Evolutionary conservation across 768 basidiomycete genomes (phyloP), one percentile per base, ranked within the genome.

Genomic region (Chalciporus piperatus): DNA sequence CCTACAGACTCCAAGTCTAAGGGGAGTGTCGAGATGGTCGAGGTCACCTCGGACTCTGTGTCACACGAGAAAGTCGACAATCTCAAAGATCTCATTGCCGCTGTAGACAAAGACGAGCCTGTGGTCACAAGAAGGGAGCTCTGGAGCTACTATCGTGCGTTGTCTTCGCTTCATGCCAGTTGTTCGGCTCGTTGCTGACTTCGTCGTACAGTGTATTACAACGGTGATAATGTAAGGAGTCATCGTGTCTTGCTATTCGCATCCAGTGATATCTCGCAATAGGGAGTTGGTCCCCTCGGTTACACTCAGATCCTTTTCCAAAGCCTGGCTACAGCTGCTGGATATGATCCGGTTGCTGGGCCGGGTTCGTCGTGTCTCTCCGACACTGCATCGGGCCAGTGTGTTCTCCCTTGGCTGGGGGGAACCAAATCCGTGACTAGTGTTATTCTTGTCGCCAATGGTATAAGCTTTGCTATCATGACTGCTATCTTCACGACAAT

Each of bases 401-500:
- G 90, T 56, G 88, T 92, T 23, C 69, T 92, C 37, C 87, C 86
- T 0, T 92, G 89, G 90, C 79, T 73, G 7, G 73, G 77, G 16
- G 85, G 88, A 3, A 85, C 85, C 3, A 90, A 87, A 65, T 68
- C 84, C 3, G 82, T 93, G 33, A 80, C 85, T 12, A 88, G 89
- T 40, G 70, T 92, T 23, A 83, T 92, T n/a, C 72, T 92, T 13
- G 71, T 92, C 17, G 79, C 89, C 0, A 91, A 87, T 42, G 89
- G 89, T 1, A 71, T 85, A 46, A 83, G 83, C 60, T 92, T 91
- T 55, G 86, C 85, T 11, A 72, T 89, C 16, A 90, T 92, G 88
- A 90, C 90, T 0, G 55, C 78, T 28, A 81, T 92, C 42, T 90
- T 92, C 70, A 92, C 89, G 2, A 89, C 87, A 0, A 82, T 92